Percentiles rank a stretch among this genome's conserved stretches.
Evolutionary conservation across 2,329 filamentous ascomycete genomes (phyloP).

Genomic region (Colletotrichum acutatum): DNA sequence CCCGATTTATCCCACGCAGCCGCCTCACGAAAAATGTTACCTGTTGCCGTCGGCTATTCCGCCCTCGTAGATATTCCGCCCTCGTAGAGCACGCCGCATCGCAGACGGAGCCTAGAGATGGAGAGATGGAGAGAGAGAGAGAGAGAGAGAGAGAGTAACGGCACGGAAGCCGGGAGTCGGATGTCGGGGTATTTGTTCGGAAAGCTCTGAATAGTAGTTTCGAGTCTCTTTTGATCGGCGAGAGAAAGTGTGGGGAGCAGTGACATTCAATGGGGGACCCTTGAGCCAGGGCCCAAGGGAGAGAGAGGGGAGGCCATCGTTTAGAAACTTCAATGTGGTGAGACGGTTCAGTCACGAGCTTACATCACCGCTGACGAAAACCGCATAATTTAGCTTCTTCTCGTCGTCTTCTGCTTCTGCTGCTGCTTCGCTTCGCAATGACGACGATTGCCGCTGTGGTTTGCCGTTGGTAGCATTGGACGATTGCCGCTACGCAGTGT

Average conservation of each 20-base stretch:
- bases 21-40: not conserved
- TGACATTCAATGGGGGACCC: not conserved
- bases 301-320: too few species aligned
- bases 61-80: not conserved
- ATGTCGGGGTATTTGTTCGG: slow-evolving; percentile 5
- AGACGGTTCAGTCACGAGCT: too few species aligned
- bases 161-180: slow-evolving; percentile 24
- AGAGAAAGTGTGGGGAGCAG: not conserved
- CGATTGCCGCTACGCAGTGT: too few species aligned
- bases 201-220: not conserved
- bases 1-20: not conserved
- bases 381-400: not conserved
- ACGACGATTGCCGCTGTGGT: not conserved
- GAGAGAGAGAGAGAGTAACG: not conserved
- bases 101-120: not conserved
- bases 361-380: not conserved
- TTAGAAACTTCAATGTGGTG: too few species aligned
- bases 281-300: not conserved
- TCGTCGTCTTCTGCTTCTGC: not conserved
- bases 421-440: not conserved
- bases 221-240: not conserved
- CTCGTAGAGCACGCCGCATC: not conserved
- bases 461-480: not conserved
- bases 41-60: not conserved
- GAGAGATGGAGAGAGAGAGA: too few species aligned